These are phyloP conservation scores for Diddensiella caesifluorescens DNA, from an alignment of 805 yeast species.

Conservation along the genomic window DNA sequence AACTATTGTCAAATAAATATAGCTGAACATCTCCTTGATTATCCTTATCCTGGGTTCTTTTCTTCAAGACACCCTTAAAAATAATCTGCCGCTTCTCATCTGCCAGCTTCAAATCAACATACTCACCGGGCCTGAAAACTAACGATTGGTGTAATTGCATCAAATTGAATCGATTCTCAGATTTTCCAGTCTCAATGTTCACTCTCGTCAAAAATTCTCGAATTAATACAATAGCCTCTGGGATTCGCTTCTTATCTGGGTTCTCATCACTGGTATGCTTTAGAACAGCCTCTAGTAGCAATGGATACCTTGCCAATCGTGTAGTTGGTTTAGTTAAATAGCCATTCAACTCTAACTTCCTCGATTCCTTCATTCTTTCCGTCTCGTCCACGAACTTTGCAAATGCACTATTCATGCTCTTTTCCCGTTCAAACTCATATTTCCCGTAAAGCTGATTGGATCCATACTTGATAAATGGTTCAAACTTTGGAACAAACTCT, in stretches of 20 bases:
- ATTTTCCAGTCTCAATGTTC: conserved; percentile 86
- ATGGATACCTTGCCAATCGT: conserved; percentile 90
- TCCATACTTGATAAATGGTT: conserved; percentile 88
- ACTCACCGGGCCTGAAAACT: conserved; percentile 74
- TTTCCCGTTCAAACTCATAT: conserved; percentile 91
- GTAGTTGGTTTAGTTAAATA: conserved; percentile 93
- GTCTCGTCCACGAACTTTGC: conserved; percentile 92
- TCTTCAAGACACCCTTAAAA: conserved; percentile 70
- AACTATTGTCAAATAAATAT: conserved; percentile 81
- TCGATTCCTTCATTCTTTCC: conserved; percentile 74
- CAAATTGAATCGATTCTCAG: conserved; percentile 86
- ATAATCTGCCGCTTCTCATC: conserved; percentile 76
- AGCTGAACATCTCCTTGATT: conserved; percentile 76
- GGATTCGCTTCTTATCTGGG: conserved; percentile 63
- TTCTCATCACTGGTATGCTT: conserved; percentile 75
- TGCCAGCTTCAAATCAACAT: conserved; percentile 76
- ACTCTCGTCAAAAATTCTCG: conserved; percentile 70
- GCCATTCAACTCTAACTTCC: conserved; percentile 87
- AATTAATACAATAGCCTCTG: conserved; percentile 68
- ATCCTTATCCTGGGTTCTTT: conserved; percentile 68
- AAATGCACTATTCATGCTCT: conserved; percentile 81
- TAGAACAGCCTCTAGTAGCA: conserved; percentile 73
- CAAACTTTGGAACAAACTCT: conserved; percentile 79
- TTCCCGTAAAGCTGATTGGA: conserved; percentile 94
- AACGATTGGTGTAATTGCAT: conserved; percentile 81